These are phyloP conservation scores for Dalbergia cultrata DNA, from an alignment of 306 rosid genomes.

Conservation along the genomic window DNA sequence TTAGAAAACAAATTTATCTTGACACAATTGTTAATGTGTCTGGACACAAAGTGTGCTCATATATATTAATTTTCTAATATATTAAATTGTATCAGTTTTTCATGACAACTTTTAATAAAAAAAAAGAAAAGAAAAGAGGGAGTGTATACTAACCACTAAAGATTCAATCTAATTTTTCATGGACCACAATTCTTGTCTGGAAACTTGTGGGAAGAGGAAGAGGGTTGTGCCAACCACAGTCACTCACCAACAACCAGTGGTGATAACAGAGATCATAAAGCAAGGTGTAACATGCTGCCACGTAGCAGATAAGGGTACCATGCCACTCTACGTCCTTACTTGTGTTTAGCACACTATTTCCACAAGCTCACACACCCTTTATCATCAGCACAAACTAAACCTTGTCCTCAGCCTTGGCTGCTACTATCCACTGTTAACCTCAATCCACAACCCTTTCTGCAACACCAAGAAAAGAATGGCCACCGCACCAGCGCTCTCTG, in stretches of 20 bases:
- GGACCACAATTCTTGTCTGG: background rate
- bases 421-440: background rate
- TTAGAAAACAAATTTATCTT: too few species aligned
- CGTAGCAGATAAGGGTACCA: slow-evolving; percentile 62
- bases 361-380: slow-evolving; percentile 46
- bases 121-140: too few species aligned
- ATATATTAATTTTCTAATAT: too few species aligned
- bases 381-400: slow-evolving; percentile 17
- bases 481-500: slow-evolving; percentile 65
- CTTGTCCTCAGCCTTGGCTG: background rate
- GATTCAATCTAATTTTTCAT: background rate
- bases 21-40: too few species aligned
- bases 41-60: too few species aligned
- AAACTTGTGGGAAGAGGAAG: background rate
- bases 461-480: slow-evolving; percentile 49
- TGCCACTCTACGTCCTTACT: background rate
- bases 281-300: slow-evolving; percentile 47
- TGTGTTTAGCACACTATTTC: slow-evolving; percentile 41
- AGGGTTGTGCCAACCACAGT: slow-evolving; percentile 49
- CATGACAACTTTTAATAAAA: too few species aligned
- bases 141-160: slow-evolving; percentile 3
- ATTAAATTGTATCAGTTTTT: too few species aligned
- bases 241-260: slow-evolving; percentile 34
- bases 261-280: slow-evolving; percentile 48
- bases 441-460: background rate